Evolutionary conservation across 2,329 filamentous ascomycete species (phyloP), one percentile per base, ranked within the genome.

Genomic region (Talaromyces pinophilus): DNA sequence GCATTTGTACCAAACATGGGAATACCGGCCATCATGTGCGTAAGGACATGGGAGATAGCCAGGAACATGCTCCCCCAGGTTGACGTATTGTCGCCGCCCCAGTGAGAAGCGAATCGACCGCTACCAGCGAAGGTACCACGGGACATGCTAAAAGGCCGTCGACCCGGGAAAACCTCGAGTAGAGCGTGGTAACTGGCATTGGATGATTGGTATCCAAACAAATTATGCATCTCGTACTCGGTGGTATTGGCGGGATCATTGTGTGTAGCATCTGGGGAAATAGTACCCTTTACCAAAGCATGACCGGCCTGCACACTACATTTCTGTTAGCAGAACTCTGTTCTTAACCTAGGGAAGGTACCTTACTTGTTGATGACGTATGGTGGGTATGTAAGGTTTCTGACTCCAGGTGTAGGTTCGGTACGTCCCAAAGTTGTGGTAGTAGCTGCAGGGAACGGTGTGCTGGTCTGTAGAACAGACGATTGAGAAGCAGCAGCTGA

Each of bases 181-280:
- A 95, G 85, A 66, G 87, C 90, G 57, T 89, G 80, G 74, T 92
- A 92, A 0, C 92, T 95, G 10, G 91, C 90, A 67, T 90, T 90
- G 65, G 92, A 82, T 70, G 93, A 91, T 75, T 90, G 87, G 72
- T 91, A 85, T 0, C 91, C 91, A 72, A 84, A 94, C 0, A 95
- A 79, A 73, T 92, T 95, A 82, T 96, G 92, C 30, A 92, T 87
- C 74, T 96, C 92, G 73, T 96, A 96, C 74, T 96, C 90, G 48
- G 86, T 76, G 0, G 87, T 82, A 3, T 91, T 91, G 40, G 40
- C 40, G n/a, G 40, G 15, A 70, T 92, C 90, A 55, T 86, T 82
- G 72, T 95, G 91, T 2, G 90, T 92, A 0, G 92, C 89, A 72
- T 95, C 92, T 0, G 91, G 91, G 67, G 87, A 88, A 30, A 93